Evolutionary conservation across 1,284 basidiomycete genomes (phyloP).

Genomic region (Heliocybe sulcata): DNA sequence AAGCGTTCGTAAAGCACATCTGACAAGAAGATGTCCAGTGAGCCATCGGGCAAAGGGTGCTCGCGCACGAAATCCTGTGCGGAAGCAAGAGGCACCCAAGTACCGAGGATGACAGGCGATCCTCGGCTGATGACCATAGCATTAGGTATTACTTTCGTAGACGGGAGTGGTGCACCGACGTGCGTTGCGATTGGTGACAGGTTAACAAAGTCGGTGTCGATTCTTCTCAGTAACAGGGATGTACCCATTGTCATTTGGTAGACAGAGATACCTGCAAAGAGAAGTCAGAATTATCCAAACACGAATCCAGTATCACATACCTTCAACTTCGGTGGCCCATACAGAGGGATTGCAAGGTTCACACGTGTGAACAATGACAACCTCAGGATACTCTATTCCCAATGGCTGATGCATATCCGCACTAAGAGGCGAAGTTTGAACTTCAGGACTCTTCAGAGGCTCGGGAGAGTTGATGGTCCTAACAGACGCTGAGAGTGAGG

Average conservation of each 20-base stretch:
- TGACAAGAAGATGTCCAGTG: conserved; percentile 47
- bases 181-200: conserved; percentile 47
- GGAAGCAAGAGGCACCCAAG: conserved; percentile 56
- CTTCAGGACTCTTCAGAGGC: background rate
- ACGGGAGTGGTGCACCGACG: conserved; percentile 28
- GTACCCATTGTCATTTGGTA: conserved; percentile 57
- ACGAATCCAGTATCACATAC: conserved; percentile 26
- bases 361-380: conserved; percentile 48
- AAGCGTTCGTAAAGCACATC: conserved; percentile 53
- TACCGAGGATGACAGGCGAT: conserved; percentile 43
- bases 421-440: background rate
- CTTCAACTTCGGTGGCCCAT: conserved; percentile 59
- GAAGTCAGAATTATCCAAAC: background rate
- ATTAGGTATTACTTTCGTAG: conserved; percentile 29
- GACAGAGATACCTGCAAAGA: conserved; percentile 50
- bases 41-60: conserved; percentile 26
- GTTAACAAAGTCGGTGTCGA: conserved; percentile 71
- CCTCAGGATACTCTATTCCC: background rate
- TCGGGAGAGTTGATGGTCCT: background rate
- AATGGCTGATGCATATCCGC: background rate
- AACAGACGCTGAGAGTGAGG: conserved; percentile 2
- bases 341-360: conserved; percentile 52
- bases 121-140: conserved; percentile 38
- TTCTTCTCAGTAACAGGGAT: conserved; percentile 49
- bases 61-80: conserved; percentile 44